Conservation (phyloP, 2,329 filamentous ascomycete species). For the Diplodia seriata region DNA sequence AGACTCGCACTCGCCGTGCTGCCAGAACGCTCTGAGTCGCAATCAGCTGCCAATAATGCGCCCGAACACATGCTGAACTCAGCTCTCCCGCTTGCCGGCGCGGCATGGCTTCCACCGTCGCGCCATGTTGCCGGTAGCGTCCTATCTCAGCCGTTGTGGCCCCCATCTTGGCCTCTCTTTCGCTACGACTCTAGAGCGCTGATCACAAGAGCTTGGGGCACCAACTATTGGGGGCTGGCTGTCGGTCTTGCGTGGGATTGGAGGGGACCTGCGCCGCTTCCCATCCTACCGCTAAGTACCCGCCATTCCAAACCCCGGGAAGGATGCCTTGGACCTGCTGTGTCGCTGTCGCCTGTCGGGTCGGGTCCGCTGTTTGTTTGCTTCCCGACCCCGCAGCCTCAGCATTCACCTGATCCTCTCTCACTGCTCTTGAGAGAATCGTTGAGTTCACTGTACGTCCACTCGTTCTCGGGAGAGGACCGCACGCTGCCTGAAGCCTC, state of each 20-base stretch:
- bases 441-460: neutral
- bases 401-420: neutral
- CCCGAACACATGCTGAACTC: too few species aligned
- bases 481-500: too few species aligned
- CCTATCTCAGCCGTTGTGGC: neutral
- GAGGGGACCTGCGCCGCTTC: constrained; percentile 20
- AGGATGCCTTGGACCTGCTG: neutral
- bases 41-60: neutral
- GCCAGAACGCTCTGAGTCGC: too few species aligned
- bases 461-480: neutral
- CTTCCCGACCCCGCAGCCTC: neutral
- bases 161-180: constrained; percentile 7
- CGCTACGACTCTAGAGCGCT: neutral
- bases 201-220: constrained; percentile 11
- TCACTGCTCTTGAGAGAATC: neutral
- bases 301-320: neutral
- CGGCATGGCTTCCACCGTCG: too few species aligned
- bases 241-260: constrained; percentile 2
- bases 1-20: neutral
- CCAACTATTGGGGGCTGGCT: constrained; percentile 9
- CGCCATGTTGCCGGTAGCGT: neutral
- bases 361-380: constrained; percentile 3
- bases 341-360: neutral
- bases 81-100: neutral
- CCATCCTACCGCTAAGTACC: constrained; percentile 5